Percentiles rank a stretch among this genome's conserved stretches.
phyloP scores from a whole-genome alignment of 805 yeast genomes.

The Nakazawaea anatomiae region DNA sequence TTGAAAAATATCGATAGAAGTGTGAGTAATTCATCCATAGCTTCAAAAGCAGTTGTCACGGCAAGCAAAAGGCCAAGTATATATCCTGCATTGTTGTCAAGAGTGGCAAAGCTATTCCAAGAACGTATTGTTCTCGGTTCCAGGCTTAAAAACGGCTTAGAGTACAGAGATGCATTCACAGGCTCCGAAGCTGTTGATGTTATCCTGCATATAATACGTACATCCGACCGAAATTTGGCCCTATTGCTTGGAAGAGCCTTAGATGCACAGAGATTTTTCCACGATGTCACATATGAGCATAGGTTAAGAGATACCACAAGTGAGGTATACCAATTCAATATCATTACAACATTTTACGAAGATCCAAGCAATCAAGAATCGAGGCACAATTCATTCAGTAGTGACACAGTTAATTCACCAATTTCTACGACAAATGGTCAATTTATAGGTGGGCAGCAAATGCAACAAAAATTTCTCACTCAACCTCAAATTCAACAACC shows the following conservation, averaged over 20 bases:
- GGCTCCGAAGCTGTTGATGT: slow-evolving; percentile 92
- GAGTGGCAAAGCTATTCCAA: slow-evolving; percentile 75
- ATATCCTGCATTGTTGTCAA: slow-evolving; percentile 84
- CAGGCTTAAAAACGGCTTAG: slow-evolving; percentile 83
- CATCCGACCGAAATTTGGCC: slow-evolving; percentile 89
- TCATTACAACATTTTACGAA: slow-evolving; percentile 35
- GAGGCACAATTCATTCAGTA: slow-evolving; percentile 5
- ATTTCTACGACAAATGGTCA: not conserved
- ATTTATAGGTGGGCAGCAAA: slow-evolving; percentile 6
- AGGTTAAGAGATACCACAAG: slow-evolving; percentile 79
- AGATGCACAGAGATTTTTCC: slow-evolving; percentile 91
- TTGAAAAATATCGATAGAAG: slow-evolving; percentile 24
- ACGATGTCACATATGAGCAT: slow-evolving; percentile 94
- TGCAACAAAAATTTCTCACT: slow-evolving; percentile 9
- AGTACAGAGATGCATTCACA: slow-evolving; percentile 88
- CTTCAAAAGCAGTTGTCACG: slow-evolving; percentile 42
- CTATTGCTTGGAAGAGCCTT: slow-evolving; percentile 82
- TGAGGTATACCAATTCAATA: slow-evolving; percentile 84
- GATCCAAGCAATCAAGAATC: not conserved
- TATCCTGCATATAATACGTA: slow-evolving; percentile 78
- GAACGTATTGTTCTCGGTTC: slow-evolving; percentile 67
- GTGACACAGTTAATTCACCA: slow-evolving; percentile 4
- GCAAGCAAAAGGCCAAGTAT: slow-evolving; percentile 59
- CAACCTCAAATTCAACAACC: slow-evolving; percentile 4
- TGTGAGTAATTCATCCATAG: slow-evolving; percentile 21